phyloP scores from a whole-genome alignment of 176 grass and related monocot species.

The Rhipidocladum racemiflorum region DNA sequence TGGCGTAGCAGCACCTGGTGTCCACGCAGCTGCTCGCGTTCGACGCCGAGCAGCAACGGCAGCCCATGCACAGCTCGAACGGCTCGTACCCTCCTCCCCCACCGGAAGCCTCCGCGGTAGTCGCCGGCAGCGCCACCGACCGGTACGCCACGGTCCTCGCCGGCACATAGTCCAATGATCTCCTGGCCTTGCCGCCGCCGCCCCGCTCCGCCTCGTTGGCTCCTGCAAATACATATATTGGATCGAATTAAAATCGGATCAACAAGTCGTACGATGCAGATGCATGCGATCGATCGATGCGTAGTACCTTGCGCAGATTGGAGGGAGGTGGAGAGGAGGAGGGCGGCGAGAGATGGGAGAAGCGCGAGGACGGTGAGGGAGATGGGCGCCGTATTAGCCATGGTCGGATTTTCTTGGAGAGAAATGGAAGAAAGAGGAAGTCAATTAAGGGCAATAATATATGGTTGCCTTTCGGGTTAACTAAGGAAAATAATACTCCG shows the following conservation, averaged over 20 bases:
- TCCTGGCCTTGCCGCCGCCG: background rate
- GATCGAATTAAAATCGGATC: background rate
- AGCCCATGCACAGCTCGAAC: constrained; percentile 64
- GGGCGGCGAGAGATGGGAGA: background rate
- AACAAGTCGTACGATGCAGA: background rate
- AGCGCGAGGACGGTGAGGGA: background rate
- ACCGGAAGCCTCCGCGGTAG: background rate
- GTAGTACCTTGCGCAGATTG: background rate
- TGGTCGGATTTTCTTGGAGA: background rate
- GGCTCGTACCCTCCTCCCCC: constrained; percentile 33
- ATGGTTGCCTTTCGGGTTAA: background rate
- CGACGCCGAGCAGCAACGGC: constrained; percentile 56
- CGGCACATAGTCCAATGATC: background rate
- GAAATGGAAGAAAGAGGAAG: background rate
- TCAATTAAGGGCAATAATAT: background rate
- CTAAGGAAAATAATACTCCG: background rate
- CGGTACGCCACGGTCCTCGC: constrained; percentile 23
- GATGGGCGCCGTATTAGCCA: background rate
- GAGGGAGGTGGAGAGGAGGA: background rate
- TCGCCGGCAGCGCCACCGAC: background rate
- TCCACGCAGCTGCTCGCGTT: constrained; percentile 46
- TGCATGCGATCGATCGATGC: background rate
- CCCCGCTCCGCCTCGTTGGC: background rate
- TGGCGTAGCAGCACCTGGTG: constrained; percentile 76
- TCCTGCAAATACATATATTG: background rate